A percentile compares a stretch with the other conserved stretches of the same genome.
These are phyloP conservation scores for Yamagishiella unicocca DNA, from an alignment of 139 green algal species.

Conservation along the genomic window DNA sequence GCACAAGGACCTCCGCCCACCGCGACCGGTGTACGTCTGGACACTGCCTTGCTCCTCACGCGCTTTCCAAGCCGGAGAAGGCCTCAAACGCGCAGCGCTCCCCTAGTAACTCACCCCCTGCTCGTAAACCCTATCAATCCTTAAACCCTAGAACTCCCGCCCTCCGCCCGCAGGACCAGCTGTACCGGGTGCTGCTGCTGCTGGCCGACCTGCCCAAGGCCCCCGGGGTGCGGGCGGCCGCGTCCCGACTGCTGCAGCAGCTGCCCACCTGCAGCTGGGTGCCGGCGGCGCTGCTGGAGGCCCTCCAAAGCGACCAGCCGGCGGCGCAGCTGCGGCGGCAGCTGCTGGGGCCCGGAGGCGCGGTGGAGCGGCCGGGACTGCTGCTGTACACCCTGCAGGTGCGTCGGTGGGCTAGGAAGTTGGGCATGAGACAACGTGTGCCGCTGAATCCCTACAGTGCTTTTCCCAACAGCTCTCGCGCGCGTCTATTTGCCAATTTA, in stretches of 20 bases:
- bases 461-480: no score
- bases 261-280: slow-evolving; percentile 73
- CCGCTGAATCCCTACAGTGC: no score
- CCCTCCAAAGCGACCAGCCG: slow-evolving; percentile 45
- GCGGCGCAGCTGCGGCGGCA: slow-evolving; percentile 17
- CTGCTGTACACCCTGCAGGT: slow-evolving; percentile 74
- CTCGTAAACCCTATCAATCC: no score
- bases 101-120: no score
- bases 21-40: no score
- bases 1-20: no score
- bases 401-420: not conserved
- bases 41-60: no score
- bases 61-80: no score
- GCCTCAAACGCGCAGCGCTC: no score
- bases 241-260: slow-evolving; percentile 65
- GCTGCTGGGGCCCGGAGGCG: not conserved
- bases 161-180: slow-evolving; percentile 18
- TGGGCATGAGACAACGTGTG: no score
- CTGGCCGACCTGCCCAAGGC: slow-evolving; percentile 62
- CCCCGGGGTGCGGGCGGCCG: slow-evolving; percentile 5
- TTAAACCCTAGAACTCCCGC: no score
- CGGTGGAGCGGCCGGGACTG: slow-evolving; percentile 36
- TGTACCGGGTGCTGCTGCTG: slow-evolving; percentile 71
- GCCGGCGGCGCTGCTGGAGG: slow-evolving; percentile 40
- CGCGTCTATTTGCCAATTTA: no score